A percentile compares a stretch with the other conserved stretches of the same genome.
These are phyloP conservation scores for Penicillium occitanis DNA, from an alignment of 2,329 filamentous ascomycete species.

Conservation along the genomic window DNA sequence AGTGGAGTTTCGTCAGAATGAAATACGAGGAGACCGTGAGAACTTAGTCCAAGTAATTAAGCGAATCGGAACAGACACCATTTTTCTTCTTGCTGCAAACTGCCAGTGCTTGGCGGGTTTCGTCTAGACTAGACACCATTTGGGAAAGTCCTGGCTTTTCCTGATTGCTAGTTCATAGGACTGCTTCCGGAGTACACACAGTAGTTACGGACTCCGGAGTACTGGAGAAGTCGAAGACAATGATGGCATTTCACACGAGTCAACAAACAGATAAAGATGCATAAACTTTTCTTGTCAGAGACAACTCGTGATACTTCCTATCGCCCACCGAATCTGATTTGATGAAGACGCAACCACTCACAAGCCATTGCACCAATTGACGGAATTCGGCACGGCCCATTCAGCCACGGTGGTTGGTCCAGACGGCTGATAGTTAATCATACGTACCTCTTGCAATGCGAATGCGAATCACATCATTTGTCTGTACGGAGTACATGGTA, in stretches of 20 bases:
- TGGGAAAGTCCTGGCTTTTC: constrained; percentile 1
- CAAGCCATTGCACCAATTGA: background rate
- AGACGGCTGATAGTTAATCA: background rate
- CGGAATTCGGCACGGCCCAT: constrained; percentile 5
- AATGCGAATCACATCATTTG: constrained; percentile 3
- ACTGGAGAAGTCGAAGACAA: background rate
- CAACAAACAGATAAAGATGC: background rate
- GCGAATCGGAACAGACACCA: background rate
- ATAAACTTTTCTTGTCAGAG: background rate
- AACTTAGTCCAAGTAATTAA: background rate
- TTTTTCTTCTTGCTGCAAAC: background rate
- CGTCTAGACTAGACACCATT: background rate
- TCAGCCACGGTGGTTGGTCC: constrained; percentile 4
- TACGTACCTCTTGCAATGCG: background rate
- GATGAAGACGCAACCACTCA: background rate
- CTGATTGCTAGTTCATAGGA: background rate
- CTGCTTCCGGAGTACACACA: background rate
- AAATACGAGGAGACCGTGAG: background rate
- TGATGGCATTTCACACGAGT: background rate
- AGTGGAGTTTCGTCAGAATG: constrained; percentile 1
- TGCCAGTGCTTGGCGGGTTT: background rate
- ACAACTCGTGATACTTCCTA: background rate
- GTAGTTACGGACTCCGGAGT: background rate
- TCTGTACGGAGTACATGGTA: no score
- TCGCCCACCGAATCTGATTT: background rate